Percentiles rank a stretch among this genome's conserved stretches.
phyloP scores from a whole-genome alignment of 2,329 filamentous ascomycete species.

The Raffaelea albimanens region DNA sequence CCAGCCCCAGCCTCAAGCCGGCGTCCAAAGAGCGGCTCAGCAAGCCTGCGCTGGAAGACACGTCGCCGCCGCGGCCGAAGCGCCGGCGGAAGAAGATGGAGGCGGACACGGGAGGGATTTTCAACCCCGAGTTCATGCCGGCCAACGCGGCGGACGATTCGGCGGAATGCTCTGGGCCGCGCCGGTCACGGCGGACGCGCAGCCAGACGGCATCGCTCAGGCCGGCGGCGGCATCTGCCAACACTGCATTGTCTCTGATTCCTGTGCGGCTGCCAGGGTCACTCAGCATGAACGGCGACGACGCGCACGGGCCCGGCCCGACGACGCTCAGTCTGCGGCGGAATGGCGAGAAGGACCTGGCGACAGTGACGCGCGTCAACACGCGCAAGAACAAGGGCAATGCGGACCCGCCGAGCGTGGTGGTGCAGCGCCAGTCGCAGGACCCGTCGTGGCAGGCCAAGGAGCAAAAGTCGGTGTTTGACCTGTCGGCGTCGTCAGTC shows the following conservation, averaged over 20 bases:
- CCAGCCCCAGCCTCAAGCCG: not conserved
- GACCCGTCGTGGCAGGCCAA: slow-evolving; percentile 13
- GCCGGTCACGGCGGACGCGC: slow-evolving; percentile 10
- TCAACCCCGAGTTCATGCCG: slow-evolving; percentile 17
- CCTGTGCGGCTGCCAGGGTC: slow-evolving; percentile 23
- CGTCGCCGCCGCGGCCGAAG: slow-evolving; percentile 17
- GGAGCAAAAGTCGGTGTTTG: not conserved
- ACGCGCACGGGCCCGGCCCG: slow-evolving; percentile 9
- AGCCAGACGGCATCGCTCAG: slow-evolving; percentile 15
- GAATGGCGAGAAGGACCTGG: slow-evolving; percentile 31
- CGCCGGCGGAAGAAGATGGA: slow-evolving; percentile 21
- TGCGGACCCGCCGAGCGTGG: slow-evolving; percentile 21
- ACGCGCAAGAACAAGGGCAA: slow-evolving; percentile 35
- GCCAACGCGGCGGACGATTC: not conserved
- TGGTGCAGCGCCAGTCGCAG: slow-evolving; percentile 20
- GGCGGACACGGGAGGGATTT: slow-evolving; percentile 16
- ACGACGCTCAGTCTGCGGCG: slow-evolving; percentile 16
- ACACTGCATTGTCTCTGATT: slow-evolving; percentile 19
- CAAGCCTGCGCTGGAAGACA: slow-evolving; percentile 17
- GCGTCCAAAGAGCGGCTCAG: slow-evolving; percentile 11
- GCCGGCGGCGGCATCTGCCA: slow-evolving; percentile 16
- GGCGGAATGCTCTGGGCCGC: not conserved
- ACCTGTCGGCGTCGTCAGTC: not conserved
- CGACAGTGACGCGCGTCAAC: slow-evolving; percentile 30
- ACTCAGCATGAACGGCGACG: slow-evolving; percentile 17